Base-by-base conservation (phyloP, 495 filamentous ascomycete genomes). In the Copromyces sp. region DNA sequence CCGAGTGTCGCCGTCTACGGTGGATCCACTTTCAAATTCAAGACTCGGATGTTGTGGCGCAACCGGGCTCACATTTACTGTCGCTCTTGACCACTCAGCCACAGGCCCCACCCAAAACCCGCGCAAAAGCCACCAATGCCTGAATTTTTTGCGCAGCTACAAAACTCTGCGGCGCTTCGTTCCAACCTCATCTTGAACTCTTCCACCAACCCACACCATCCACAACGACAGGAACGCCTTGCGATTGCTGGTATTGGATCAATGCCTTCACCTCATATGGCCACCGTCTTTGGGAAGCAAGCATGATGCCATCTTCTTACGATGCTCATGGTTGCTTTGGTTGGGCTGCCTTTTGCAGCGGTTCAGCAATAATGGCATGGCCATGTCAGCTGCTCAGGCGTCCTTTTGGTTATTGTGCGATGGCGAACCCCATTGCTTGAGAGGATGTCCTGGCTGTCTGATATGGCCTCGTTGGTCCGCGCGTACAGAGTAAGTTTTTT, bases 401-500 rank as follows among this genome's bases (percentile, higher is more conserved):
- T 61, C 24, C 53, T 61, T 12, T 59, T 59, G 2, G 53, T 61
- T 61, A 61, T 61, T 61, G 11, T 35, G 53, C 53, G 53, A 61
- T 61, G 53, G 11, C 6, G 29, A 61, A 61, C 24, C 12, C 24
- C 53, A 35, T 61, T 35, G 53, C 53, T 61, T 61, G 68, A 69
- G 39, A 38, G 39, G 9, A 69, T 44, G 68, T 9, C 17, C 17
- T 38, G 35, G 68, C 68, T 69, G 68, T 38, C 68, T 38, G 68
- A 69, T 20, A 41, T 69, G 37, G 35, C 35, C 68, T 11, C 68
- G 35, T 14, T 20, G 39, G 68, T 45, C 45, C 68, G 17, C 68
- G 24, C 35, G 68, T 20, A 20, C n/a, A 20, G 45, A 71, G 77
- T 77, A 74, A 72, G 76, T 74, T 42, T 45, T 5, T 69, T 24